Evolutionary conservation across 768 basidiomycete genomes (phyloP).

Genomic region (Russula compacta): DNA sequence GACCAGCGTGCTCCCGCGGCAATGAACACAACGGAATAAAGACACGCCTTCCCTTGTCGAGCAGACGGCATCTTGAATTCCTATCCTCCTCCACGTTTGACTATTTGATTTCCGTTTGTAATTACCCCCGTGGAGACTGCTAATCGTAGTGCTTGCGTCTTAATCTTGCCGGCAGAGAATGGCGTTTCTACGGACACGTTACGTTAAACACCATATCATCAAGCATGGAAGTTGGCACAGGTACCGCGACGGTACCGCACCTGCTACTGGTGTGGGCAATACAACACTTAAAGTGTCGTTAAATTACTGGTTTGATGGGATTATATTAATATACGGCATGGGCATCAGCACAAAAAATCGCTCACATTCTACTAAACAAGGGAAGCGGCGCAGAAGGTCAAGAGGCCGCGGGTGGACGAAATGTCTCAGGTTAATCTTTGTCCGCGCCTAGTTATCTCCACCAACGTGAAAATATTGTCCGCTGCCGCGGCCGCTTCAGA

Average conservation of each 20-base stretch:
- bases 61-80: neutral
- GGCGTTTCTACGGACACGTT: neutral
- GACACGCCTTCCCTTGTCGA: neutral
- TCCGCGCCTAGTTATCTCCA: neutral
- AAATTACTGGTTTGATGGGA: neutral
- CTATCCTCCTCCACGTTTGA: neutral
- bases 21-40: neutral
- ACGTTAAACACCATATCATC: neutral
- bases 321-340: neutral
- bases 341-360: neutral
- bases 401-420: slow-evolving; percentile 6
- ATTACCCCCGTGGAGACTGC: neutral
- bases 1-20: neutral
- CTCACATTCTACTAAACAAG: neutral
- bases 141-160: neutral
- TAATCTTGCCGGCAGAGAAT: neutral
- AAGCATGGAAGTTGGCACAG: neutral
- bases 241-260: neutral
- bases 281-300: neutral
- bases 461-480: neutral
- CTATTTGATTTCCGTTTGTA: neutral
- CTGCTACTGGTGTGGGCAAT: neutral
- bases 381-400: neutral
- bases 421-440: slow-evolving; percentile 2
- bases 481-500: slow-evolving; percentile 1